Evolutionary conservation across 2,329 filamentous ascomycete species (phyloP).

Genomic region (Beauveria australis): DNA sequence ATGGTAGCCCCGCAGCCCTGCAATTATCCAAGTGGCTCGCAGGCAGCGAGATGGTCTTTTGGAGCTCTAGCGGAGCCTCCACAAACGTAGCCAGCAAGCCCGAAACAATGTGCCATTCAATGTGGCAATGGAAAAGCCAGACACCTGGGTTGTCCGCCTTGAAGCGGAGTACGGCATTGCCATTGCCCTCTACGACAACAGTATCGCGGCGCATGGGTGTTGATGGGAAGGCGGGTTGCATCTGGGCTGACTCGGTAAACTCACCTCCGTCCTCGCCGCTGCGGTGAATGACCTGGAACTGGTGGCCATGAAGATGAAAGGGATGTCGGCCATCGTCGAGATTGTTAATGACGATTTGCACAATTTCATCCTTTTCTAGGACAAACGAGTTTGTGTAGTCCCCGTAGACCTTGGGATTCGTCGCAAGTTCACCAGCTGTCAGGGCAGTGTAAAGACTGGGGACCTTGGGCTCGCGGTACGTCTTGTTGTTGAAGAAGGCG

Average conservation of each 20-base stretch:
- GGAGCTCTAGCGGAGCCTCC: constrained; percentile 55
- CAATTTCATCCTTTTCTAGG: constrained; percentile 55
- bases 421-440: constrained; percentile 51
- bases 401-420: constrained; percentile 56
- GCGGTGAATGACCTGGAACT: constrained; percentile 61
- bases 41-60: constrained; percentile 52
- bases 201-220: constrained; percentile 63
- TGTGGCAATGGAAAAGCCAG: constrained; percentile 73
- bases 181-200: constrained; percentile 53
- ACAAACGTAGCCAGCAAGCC: constrained; percentile 60
- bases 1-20: constrained; percentile 39
- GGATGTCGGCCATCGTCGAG: constrained; percentile 62
- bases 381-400: constrained; percentile 58
- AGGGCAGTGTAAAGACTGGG: constrained; percentile 73
- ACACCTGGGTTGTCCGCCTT: constrained; percentile 59
- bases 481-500: constrained; percentile 69
- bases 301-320: constrained; percentile 72
- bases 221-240: constrained; percentile 38
- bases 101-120: constrained; percentile 66
- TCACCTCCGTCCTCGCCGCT: constrained; percentile 48
- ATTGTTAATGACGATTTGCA: constrained; percentile 72
- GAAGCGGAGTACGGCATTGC: constrained; percentile 62
- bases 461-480: constrained; percentile 66
- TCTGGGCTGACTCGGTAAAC: constrained; percentile 39
- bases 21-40: constrained; percentile 51